Percentiles rank a stretch among this genome's conserved stretches.
Evolutionary conservation across 2,329 filamentous ascomycete species (phyloP).

Genomic region (Aureobasidium sp.): DNA sequence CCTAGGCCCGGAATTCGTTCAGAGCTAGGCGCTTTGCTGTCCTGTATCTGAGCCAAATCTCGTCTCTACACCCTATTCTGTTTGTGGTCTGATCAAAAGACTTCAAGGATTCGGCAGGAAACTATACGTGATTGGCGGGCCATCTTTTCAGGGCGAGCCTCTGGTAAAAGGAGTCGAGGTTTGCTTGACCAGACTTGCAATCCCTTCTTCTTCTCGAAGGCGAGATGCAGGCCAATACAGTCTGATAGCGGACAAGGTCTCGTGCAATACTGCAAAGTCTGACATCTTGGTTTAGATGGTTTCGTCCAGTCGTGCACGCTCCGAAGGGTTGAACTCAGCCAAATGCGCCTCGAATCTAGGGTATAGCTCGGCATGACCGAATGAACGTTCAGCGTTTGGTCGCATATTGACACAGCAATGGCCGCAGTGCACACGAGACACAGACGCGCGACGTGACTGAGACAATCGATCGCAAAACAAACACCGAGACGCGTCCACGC

Average conservation of each 20-base stretch:
- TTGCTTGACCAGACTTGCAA: not conserved
- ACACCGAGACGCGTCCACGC: too few relatives aligned
- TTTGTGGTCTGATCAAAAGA: not conserved
- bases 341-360: not conserved
- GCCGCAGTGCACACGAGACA: too few relatives aligned
- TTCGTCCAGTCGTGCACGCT: conserved; percentile 5
- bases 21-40: not conserved
- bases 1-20: not conserved
- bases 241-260: not conserved
- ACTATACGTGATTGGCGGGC: not conserved
- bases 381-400: not conserved
- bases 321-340: not conserved
- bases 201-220: not conserved
- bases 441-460: too few relatives aligned
- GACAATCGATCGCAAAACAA: too few relatives aligned
- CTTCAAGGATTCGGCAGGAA: not conserved
- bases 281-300: not conserved
- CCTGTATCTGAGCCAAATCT: not conserved
- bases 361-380: not conserved
- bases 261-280: conserved; percentile 7
- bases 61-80: not conserved
- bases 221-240: not conserved
- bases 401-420: too few relatives aligned
- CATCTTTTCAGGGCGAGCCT: not conserved
- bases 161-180: not conserved